phyloP scores from a whole-genome alignment of 805 yeast species.

The Candida gorgasii region DNA sequence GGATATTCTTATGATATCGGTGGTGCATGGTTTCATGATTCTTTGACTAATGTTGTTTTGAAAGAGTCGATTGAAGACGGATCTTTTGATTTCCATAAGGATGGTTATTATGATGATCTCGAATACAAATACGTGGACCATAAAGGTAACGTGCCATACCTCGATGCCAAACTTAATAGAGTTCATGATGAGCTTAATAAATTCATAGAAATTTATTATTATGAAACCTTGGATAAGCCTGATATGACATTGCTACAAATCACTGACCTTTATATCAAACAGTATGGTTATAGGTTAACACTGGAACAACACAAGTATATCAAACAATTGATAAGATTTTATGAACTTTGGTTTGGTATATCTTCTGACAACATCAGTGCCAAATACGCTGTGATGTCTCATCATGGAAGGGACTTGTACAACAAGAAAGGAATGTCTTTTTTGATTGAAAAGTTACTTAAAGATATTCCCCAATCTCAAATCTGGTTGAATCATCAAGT shows the following conservation, averaged over 20 bases:
- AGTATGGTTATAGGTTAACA: slow-evolving; percentile 49
- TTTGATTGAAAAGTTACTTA: slow-evolving; percentile 45
- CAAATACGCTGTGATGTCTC: slow-evolving; percentile 65
- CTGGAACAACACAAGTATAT: slow-evolving; percentile 51
- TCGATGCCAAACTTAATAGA: slow-evolving; percentile 26
- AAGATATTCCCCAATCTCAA: slow-evolving; percentile 37
- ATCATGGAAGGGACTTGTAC: slow-evolving; percentile 77
- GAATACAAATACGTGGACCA: slow-evolving; percentile 24
- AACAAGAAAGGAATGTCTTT: slow-evolving; percentile 56
- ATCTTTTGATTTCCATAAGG: slow-evolving; percentile 21
- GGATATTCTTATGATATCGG: slow-evolving; percentile 67
- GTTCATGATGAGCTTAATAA: slow-evolving; percentile 58
- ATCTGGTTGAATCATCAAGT: slow-evolving; percentile 47
- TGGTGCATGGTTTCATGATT: slow-evolving; percentile 91
- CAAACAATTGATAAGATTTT: slow-evolving; percentile 52
- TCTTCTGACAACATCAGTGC: slow-evolving; percentile 68
- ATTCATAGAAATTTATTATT: slow-evolving; percentile 57
- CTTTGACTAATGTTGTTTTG: slow-evolving; percentile 65
- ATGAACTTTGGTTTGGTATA: slow-evolving; percentile 82
- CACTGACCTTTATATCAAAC: slow-evolving; percentile 46
- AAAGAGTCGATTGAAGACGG: slow-evolving; percentile 20
- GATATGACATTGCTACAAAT: slow-evolving; percentile 58
- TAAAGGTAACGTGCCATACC: slow-evolving; percentile 33
- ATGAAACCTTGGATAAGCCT: slow-evolving; percentile 45
- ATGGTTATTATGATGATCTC: slow-evolving; percentile 52